A percentile compares a stretch with the other conserved stretches of the same genome.
phyloP scores from a whole-genome alignment of 2,329 filamentous ascomycete species.

The Chrysoporthe deuterocubensis region DNA sequence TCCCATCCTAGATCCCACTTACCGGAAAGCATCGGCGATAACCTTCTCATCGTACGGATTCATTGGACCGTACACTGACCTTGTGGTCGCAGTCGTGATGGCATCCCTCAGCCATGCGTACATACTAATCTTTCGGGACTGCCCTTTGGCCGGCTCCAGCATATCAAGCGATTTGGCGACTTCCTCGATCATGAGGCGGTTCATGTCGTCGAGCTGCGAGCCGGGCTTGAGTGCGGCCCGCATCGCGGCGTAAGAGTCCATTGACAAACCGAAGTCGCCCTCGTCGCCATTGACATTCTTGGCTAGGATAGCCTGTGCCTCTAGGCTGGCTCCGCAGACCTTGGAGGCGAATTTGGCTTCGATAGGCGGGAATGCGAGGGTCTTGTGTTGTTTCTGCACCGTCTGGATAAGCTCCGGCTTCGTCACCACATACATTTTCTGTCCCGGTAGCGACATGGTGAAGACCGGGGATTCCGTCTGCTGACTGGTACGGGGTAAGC shows the following conservation, averaged over 20 bases:
- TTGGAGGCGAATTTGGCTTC: constrained; percentile 38
- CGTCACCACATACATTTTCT: constrained; percentile 47
- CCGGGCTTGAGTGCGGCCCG: constrained; percentile 39
- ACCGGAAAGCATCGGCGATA: constrained; percentile 43
- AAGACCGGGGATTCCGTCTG: constrained; percentile 40
- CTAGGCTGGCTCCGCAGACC: constrained; percentile 37
- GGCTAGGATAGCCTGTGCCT: constrained; percentile 37
- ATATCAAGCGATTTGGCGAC: constrained; percentile 33
- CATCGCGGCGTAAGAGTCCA: constrained; percentile 42
- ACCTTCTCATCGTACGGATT: constrained; percentile 44
- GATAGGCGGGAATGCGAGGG: constrained; percentile 44
- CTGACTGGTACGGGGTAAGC: constrained; percentile 19
- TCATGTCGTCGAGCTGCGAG: constrained; percentile 40
- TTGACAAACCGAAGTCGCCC: constrained; percentile 38
- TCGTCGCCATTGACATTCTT: constrained; percentile 43
- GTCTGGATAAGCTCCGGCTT: constrained; percentile 41
- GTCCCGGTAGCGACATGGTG: constrained; percentile 45
- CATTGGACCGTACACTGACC: constrained; percentile 45
- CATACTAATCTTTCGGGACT: constrained; percentile 29
- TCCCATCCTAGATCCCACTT: constrained; percentile 19
- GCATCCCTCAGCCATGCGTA: constrained; percentile 37
- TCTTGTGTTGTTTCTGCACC: constrained; percentile 44
- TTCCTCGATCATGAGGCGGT: constrained; percentile 39
- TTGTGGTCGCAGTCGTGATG: constrained; percentile 43
- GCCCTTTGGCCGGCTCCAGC: constrained; percentile 19